Evolutionary conservation across 176 grass and related monocot species (phyloP), one percentile per base, ranked within the genome.

Genomic region (Triticum turgidum): DNA sequence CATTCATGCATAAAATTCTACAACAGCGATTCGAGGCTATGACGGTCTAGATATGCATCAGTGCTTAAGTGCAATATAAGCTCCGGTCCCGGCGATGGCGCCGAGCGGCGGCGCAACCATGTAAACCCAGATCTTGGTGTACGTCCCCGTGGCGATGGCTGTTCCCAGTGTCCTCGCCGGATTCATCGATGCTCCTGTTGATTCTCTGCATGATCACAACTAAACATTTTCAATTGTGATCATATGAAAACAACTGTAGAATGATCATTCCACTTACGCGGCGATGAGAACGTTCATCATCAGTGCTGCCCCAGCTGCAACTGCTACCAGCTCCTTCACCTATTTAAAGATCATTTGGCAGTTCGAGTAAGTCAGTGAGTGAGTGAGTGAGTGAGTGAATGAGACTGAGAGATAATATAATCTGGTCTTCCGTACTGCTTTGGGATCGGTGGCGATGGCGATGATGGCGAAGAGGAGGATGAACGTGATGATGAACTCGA

Each of bases 401-500:
- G 5, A 21, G 20, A 22, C 7, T 6, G 6, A 27, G 11, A 22
- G 71, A 8, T 74, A 6, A 52, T 52, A 6, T 52, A 52, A 52
- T 52, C 47, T 5, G 47, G 49, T 52, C 49, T 52, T 52, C 14
- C 72, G 25, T 75, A 75, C 72, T 7, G 72, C 72, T 75, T 75
- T 75, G 1, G 94, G 74, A 59, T 93, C 89, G 6, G 81, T 88
- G n/a, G 79, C 21, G 3, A 65, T 70, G 11, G 94, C 80, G 25
- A 80, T 64, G 78, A 96, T 51, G 69, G 91, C 89, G 77, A 96
- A 93, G 58, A 96, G 59, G 83, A 96, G 87, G 38, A 88, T n/a
- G 83, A 92, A 96, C 9, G 91, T 90, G 79, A 83, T 86, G 58
- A 91, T 5, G 81, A 96, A 96, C 87, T 96, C 94, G 2, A 93